Base-by-base conservation (phyloP, 345 rosid genomes). In the Gossypium mustelinum region DNA sequence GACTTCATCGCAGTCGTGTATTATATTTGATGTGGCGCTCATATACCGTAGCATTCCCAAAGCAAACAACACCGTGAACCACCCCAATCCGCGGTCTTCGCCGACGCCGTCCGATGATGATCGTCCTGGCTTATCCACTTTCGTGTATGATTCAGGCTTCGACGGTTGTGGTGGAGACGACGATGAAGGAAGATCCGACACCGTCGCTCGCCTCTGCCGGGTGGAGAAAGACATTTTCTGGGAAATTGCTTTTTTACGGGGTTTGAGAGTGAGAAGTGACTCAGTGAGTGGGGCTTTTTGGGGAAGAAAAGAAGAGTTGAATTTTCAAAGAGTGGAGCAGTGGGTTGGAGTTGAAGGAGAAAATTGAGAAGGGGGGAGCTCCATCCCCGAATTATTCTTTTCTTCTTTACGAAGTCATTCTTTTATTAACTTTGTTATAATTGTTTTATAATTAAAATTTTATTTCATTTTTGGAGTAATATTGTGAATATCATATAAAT, bases 1-100 rank as follows among this genome's bases (percentile, higher is more conserved):
- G 68, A 93, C 98, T 89, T 93, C 99, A 52, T 95, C 98, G 78
- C 99, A 95, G 85, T 95, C 99, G 78, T 95, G 99, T 59, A 95
- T 66, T 79, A 95, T 95, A 76, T 95, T 95, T n/a, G 99, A 86
- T 17, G 97, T 90, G 76, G 97, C 97, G 84, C 99, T 95, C 93
- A 95, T 90, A 85, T 95, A 95, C 34, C 99, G 86, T 13, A 95
- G 82, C 83, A 93, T 73, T 56, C 91, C 97, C 18, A 95, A 76
- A 13, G 89, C 92, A 9, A 95, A 47, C 68, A 93, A n/a, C 68
- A 92, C 92, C 77, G 87, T 27, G 70, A 93, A 84, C 98, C 99
- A 95, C 50, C 88, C 82, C 29, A 95, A 76, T 27, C 88, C 90
- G 47, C 79, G 77, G 75, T 85, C 89, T 20, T 69, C 55, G 18